Percentiles rank a stretch among this genome's conserved stretches.
phyloP scores from a whole-genome alignment of 2,329 filamentous ascomycete genomes.

The Aspergillus puulaauensis region DNA sequence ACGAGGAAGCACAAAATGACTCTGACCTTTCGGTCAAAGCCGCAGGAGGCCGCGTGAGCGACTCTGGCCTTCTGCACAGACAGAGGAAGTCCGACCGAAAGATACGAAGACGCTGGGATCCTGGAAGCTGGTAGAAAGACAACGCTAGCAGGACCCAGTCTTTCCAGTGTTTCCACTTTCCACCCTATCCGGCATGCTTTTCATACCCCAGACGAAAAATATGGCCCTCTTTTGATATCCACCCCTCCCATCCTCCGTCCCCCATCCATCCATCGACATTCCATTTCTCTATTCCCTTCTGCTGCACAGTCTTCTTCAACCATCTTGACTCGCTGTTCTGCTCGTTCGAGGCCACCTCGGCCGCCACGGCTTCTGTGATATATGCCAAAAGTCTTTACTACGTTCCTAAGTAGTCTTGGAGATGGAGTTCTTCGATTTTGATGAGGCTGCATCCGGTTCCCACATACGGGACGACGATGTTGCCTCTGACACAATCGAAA shows the following conservation, averaged over 20 bases:
- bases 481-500: constrained; percentile 38
- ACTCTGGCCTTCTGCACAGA: background rate
- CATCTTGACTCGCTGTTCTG: background rate
- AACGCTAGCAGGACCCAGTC: constrained; percentile 16
- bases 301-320: background rate
- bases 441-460: constrained; percentile 43
- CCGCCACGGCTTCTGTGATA: background rate
- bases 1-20: background rate
- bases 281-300: background rate
- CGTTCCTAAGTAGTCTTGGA: background rate
- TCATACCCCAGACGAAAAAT: constrained; percentile 29
- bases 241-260: constrained; percentile 13
- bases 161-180: constrained; percentile 2
- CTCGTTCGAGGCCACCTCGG: background rate
- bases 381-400: background rate
- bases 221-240: constrained; percentile 16
- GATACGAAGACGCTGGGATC: background rate
- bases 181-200: constrained; percentile 16
- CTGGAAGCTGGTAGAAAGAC: constrained; percentile 10
- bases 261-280: background rate
- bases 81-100: background rate
- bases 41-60: background rate
- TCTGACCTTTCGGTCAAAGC: background rate
- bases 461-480: constrained; percentile 39
- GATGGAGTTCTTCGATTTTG: constrained; percentile 52